phyloP scores from a whole-genome alignment of 805 yeast genomes.

The Wickerhamomyces subpelliculosus region DNA sequence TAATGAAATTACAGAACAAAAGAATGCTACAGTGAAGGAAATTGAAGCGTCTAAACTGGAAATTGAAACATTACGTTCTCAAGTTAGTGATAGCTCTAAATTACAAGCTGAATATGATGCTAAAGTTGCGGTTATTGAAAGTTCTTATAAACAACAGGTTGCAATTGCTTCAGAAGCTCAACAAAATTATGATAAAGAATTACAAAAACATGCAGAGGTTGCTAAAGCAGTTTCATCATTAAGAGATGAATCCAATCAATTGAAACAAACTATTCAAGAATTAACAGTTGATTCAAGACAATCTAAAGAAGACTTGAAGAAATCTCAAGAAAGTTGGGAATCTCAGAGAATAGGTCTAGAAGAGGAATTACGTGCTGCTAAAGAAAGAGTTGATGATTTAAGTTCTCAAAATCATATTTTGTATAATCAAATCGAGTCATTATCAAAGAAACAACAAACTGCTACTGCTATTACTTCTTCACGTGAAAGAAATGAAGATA shows the following conservation, averaged over 20 bases:
- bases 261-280: slow-evolving; percentile 21
- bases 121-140: slow-evolving; percentile 23
- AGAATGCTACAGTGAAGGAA: slow-evolving; percentile 18
- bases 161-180: slow-evolving; percentile 43
- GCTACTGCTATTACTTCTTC: too few species aligned
- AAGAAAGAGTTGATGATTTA: slow-evolving; percentile 45
- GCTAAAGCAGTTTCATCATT: slow-evolving; percentile 33
- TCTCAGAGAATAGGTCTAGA: slow-evolving; percentile 35
- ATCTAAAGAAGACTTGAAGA: slow-evolving; percentile 25
- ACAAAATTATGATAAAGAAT: slow-evolving; percentile 47
- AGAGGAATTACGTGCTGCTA: slow-evolving; percentile 39
- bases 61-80: slow-evolving; percentile 10
- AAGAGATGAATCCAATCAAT: slow-evolving; percentile 28
- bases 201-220: slow-evolving; percentile 47
- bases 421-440: slow-evolving; percentile 56
- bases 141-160: slow-evolving; percentile 37
- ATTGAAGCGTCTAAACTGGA: slow-evolving; percentile 12
- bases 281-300: slow-evolving; percentile 23
- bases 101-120: slow-evolving; percentile 24
- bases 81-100: slow-evolving; percentile 18
- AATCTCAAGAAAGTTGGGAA: slow-evolving; percentile 39
- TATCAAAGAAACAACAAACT: slow-evolving; percentile 18
- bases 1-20: slow-evolving; percentile 23
- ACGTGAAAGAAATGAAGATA: neutral
- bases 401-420: slow-evolving; percentile 62